Percentiles rank a stretch among this genome's conserved stretches.
Conservation (phyloP, 1,284 basidiomycete genomes). For the Tausonia pullulans region DNA sequence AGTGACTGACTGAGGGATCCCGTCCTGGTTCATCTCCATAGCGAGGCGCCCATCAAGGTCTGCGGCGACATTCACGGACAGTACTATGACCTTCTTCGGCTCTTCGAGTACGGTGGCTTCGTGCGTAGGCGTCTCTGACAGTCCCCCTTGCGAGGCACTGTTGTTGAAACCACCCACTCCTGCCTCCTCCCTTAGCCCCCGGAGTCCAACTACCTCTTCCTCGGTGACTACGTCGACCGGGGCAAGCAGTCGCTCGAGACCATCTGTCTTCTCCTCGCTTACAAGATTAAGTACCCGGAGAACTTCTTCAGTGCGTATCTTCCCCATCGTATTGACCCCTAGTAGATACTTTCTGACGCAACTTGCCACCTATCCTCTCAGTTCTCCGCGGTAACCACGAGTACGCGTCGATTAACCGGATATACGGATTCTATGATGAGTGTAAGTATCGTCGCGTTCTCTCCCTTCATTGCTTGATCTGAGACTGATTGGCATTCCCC, state of each 20-base stretch:
- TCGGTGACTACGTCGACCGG: constrained; percentile 51
- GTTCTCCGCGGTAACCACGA: constrained; percentile 59
- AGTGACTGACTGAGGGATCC: background rate
- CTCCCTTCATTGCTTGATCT: background rate
- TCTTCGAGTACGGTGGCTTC: constrained; percentile 52
- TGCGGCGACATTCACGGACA: constrained; percentile 43
- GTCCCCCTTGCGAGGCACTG: background rate
- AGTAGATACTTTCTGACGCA: constrained; percentile 44
- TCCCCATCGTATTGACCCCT: background rate
- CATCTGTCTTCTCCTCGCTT: constrained; percentile 43
- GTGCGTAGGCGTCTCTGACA: background rate
- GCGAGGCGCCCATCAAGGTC: constrained; percentile 51
- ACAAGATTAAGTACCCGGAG: constrained; percentile 52
- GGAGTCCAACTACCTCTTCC: constrained; percentile 51
- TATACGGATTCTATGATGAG: constrained; percentile 53
- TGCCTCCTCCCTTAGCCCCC: constrained; percentile 32
- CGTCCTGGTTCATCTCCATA: background rate
- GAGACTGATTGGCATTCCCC: too few species aligned
- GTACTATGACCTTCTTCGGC: constrained; percentile 48
- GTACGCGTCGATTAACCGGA: constrained; percentile 48
- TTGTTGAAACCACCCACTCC: background rate
- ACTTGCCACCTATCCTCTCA: constrained; percentile 98
- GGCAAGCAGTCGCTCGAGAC: constrained; percentile 52
- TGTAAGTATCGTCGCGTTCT: constrained; percentile 27
- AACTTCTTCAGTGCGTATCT: constrained; percentile 41